Evolutionary conservation across 768 basidiomycete species (phyloP), one percentile per base, ranked within the genome.

Genomic region (Sarcomyxa edulis): DNA sequence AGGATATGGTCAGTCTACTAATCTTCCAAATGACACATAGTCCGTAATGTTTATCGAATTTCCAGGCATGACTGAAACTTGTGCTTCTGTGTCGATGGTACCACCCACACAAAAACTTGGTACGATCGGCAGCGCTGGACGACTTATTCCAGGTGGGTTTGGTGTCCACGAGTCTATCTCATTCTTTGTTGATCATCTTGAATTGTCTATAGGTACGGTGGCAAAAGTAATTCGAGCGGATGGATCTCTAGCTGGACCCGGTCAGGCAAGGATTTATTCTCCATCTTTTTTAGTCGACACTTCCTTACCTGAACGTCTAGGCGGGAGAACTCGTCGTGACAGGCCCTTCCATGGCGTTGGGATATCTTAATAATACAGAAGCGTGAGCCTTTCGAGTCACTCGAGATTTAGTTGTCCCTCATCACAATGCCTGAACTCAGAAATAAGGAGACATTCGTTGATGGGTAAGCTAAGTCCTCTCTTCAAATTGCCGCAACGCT

Each of bases 21-120:
- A 16, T 23, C n/a, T 26, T 5, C n/a, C 9, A 12, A 25, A 42
- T 18, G 8, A 15, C 18, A 18, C n/a, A 12, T 18, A 20, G 22
- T 26, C 32, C n/a, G 18, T 14, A 16, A 30, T 21, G 6, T 12
- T n/a, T n/a, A n/a, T n/a, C n/a, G n/a, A n/a, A n/a, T n/a, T n/a
- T 26, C 7, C 32, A 80, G 81, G 83, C 15, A 66, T 80, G 42
- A 84, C 83, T 3, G 83, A 84, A 54, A 76, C 78, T 3, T 68
- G 65, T 41, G 74, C 77, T 1, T 68, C 74, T 1, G 52, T 83
- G 38, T 58, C 68, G 9, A 63, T 74, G 39, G 52, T 75, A 44
- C 68, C 68, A 20, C 58, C 61, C 10, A 60, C 50, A 34, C 65
- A 60, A 48, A 67, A 58, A 50, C 52, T 69, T 45, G 72, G 65